These are phyloP conservation scores for Trichoderma asperelloides DNA, from an alignment of 495 filamentous ascomycete genomes.

Conservation along the genomic window DNA sequence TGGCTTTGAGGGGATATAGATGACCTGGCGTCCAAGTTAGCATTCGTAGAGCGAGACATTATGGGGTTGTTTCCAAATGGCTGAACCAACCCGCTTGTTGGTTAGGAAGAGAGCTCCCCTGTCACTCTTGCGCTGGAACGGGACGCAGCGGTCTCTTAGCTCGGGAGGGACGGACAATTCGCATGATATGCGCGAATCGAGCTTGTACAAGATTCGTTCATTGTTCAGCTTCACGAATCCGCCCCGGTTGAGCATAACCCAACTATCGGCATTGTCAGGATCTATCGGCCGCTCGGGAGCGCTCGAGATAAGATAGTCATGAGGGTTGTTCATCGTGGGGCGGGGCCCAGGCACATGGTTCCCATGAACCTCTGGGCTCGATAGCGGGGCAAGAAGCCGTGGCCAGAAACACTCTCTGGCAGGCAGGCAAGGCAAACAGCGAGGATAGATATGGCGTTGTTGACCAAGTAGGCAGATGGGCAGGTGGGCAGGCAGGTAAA, in stretches of 20 bases:
- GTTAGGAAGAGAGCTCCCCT: constrained; percentile 65
- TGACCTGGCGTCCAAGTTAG: constrained; percentile 47
- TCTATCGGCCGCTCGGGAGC: constrained; percentile 16
- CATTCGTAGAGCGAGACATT: not conserved
- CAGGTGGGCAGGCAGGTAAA: not conserved
- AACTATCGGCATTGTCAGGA: constrained; percentile 40
- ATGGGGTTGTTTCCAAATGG: not conserved
- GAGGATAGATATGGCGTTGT: not conserved
- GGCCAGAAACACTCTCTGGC: not conserved
- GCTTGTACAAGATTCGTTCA: constrained; percentile 39
- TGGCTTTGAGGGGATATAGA: constrained; percentile 72
- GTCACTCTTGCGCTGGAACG: constrained; percentile 38
- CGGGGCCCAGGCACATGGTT: constrained; percentile 32
- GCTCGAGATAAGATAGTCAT: constrained; percentile 11
- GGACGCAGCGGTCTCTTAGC: constrained; percentile 29
- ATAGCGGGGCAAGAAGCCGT: constrained; percentile 4
- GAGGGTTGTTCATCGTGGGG: constrained; percentile 20
- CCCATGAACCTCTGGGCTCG: constrained; percentile 2
- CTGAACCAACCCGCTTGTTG: constrained; percentile 66
- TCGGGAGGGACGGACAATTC: constrained; percentile 36
- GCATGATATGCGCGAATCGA: constrained; percentile 34
- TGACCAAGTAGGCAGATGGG: not conserved
- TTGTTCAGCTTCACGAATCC: constrained; percentile 40
- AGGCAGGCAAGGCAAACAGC: not conserved
- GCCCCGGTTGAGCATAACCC: constrained; percentile 44